These are phyloP conservation scores for Metarhizium guizhouense DNA, from an alignment of 2,329 filamentous ascomycete species.

Conservation along the genomic window DNA sequence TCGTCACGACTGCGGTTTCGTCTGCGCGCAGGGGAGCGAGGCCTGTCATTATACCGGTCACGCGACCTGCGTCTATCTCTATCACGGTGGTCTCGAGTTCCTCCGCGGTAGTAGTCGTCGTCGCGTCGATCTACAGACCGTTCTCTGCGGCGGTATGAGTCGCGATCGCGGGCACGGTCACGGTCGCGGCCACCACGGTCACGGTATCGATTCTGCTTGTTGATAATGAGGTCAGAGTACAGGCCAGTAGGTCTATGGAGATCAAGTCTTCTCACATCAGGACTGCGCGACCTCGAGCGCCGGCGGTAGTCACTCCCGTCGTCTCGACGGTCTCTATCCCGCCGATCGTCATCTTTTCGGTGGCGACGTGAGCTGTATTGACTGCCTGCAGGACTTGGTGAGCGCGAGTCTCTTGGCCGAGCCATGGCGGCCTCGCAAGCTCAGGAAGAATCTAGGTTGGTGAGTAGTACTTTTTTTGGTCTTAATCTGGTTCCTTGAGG, in stretches of 20 bases:
- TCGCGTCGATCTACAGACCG: conserved; percentile 60
- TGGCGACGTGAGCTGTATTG: conserved; percentile 63
- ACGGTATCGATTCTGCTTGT: conserved; percentile 47
- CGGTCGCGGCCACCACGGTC: conserved; percentile 37
- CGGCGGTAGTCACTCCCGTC: conserved; percentile 43
- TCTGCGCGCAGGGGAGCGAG: conserved; percentile 50
- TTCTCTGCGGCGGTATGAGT: conserved; percentile 57
- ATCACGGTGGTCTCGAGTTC: conserved; percentile 44
- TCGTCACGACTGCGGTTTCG: conserved; percentile 56
- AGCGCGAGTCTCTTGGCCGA: conserved; percentile 64
- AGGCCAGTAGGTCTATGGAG: conserved; percentile 11
- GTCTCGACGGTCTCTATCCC: conserved; percentile 41
- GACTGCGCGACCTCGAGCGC: conserved; percentile 53
- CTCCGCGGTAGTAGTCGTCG: conserved; percentile 54
- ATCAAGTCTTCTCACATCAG: conserved; percentile 43
- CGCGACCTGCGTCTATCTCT: conserved; percentile 57
- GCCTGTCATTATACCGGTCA: conserved; percentile 48
- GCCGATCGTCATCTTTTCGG: conserved; percentile 53
- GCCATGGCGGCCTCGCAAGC: conserved; percentile 42
- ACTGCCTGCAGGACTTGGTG: conserved; percentile 91
- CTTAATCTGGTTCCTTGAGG: neutral
- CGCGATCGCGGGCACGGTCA: conserved; percentile 41
- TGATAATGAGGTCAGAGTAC: conserved; percentile 29
- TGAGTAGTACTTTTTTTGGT: conserved; percentile 25
- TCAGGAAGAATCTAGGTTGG: conserved; percentile 30